Conservation (phyloP, 768 basidiomycete species). For the Hypholoma fasciculare region DNA sequence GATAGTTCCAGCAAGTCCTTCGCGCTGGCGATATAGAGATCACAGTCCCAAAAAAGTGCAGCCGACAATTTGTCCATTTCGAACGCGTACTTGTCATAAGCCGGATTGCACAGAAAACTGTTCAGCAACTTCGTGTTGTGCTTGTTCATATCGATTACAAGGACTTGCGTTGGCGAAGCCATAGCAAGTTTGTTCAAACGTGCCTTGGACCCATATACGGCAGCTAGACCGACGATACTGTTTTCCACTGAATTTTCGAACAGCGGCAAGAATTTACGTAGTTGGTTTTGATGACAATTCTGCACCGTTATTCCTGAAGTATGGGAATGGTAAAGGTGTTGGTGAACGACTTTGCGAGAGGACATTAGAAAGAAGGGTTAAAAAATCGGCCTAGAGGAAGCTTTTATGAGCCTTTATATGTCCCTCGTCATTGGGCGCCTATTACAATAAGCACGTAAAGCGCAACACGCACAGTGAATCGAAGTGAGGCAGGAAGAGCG, state of each 20-base stretch:
- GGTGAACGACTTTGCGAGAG: no score
- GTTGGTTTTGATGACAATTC: constrained; percentile 22
- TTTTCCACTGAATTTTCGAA: constrained; percentile 28
- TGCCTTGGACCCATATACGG: constrained; percentile 36
- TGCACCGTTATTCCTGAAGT: constrained; percentile 27
- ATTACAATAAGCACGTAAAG: no score
- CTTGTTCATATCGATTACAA: constrained; percentile 28
- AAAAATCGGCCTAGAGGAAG: no score
- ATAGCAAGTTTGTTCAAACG: constrained; percentile 39
- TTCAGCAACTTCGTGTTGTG: constrained; percentile 17
- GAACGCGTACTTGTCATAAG: constrained; percentile 37
- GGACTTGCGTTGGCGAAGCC: constrained; percentile 30
- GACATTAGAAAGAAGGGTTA: no score
- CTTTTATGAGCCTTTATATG: no score
- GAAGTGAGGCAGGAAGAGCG: no score
- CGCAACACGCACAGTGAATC: no score
- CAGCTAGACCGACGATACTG: constrained; percentile 40
- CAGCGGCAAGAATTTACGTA: constrained; percentile 18
- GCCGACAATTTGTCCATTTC: constrained; percentile 45
- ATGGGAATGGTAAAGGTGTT: neutral
- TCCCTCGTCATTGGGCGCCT: no score
- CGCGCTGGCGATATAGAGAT: constrained; percentile 30
- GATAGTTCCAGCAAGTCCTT: constrained; percentile 35
- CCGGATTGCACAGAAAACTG: constrained; percentile 29
- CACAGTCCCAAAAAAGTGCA: constrained; percentile 39